phyloP scores from a whole-genome alignment of 257 asterid species.

The Solanum tarijense region DNA sequence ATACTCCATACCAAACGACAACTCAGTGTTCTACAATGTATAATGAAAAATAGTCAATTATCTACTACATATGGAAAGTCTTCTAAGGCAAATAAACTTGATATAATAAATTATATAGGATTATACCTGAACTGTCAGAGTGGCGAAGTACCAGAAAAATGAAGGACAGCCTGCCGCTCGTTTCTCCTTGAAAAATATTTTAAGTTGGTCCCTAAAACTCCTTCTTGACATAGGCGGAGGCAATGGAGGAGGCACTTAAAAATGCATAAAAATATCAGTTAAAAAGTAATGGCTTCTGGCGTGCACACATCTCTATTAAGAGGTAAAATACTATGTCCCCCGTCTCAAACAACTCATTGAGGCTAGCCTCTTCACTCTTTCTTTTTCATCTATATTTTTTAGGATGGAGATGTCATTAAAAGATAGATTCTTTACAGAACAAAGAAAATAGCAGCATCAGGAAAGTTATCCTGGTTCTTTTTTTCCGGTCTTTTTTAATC shows the following conservation, averaged over 20 bases:
- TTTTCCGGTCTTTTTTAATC: background rate
- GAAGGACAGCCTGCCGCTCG: slow-evolving; percentile 75
- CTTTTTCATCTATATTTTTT: background rate
- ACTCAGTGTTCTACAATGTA: background rate
- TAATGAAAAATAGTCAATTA: background rate
- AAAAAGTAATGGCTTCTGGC: background rate
- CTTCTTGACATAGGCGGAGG: slow-evolving; percentile 79
- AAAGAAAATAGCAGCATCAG: background rate
- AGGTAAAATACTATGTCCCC: background rate
- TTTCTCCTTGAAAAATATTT: slow-evolving; percentile 60
- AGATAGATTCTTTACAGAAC: background rate
- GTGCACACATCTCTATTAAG: background rate
- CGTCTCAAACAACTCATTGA: background rate
- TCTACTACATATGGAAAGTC: background rate
- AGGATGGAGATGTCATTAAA: background rate
- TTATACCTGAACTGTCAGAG: slow-evolving; percentile 65
- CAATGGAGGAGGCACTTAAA: slow-evolving; percentile 81
- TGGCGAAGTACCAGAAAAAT: slow-evolving; percentile 59
- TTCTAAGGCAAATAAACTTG: background rate
- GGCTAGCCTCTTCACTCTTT: background rate
- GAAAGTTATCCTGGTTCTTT: background rate
- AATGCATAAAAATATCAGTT: slow-evolving; percentile 1
- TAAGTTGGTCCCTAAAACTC: slow-evolving; percentile 49
- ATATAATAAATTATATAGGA: slow-evolving; percentile 1
- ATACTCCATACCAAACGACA: background rate